Evolutionary conservation across 352 stramenopile species (phyloP).

Genomic region (Globisporangium lucens): DNA sequence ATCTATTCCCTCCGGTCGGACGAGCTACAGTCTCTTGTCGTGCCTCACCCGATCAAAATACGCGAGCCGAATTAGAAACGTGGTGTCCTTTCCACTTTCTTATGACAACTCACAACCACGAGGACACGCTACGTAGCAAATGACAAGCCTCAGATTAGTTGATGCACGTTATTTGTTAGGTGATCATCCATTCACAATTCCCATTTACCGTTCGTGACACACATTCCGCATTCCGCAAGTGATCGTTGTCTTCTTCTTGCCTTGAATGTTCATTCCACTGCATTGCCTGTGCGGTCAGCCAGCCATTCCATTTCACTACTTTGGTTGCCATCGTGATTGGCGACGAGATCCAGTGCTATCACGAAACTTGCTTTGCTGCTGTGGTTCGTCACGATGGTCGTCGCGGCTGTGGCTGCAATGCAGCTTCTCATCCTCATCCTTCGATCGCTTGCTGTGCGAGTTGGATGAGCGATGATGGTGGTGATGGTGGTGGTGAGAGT

Average conservation of each 20-base stretch:
- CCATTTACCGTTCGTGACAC: neutral
- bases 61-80: neutral
- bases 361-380: slow-evolving; percentile 6
- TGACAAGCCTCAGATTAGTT: neutral
- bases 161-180: neutral
- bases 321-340: slow-evolving; percentile 13
- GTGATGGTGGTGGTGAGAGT: slow-evolving; percentile 5
- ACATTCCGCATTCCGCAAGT: neutral
- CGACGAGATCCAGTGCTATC: slow-evolving; percentile 7
- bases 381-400: neutral
- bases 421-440: slow-evolving; percentile 8
- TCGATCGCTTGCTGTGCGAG: slow-evolving; percentile 9
- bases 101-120: neutral
- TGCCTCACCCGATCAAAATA: neutral
- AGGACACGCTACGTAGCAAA: neutral
- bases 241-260: neutral
- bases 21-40: neutral
- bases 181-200: neutral
- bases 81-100: no score
- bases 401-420: neutral
- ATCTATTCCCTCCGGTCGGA: neutral
- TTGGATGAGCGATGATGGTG: slow-evolving; percentile 9
- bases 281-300: neutral
- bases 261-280: neutral
- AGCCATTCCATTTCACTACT: slow-evolving; percentile 12